phyloP scores from a whole-genome alignment of 345 rosid species.

The Toxicodendron radicans region DNA sequence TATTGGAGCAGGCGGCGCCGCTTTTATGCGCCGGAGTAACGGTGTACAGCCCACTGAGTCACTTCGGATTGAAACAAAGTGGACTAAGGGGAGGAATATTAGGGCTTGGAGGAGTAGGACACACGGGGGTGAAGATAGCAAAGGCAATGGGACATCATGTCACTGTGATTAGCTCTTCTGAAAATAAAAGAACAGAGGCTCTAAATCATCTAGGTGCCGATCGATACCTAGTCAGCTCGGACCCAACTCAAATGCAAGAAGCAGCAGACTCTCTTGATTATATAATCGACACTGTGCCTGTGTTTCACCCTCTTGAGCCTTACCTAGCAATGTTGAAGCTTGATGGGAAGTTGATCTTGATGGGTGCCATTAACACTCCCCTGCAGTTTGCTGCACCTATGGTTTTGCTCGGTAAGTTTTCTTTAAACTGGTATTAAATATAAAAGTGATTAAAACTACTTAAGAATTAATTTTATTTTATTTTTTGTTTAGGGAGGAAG shows the following conservation, averaged over 20 bases:
- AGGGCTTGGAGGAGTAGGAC: slow-evolving; percentile 97
- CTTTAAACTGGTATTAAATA: no score
- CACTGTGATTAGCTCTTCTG: slow-evolving; percentile 90
- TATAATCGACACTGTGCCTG: slow-evolving; percentile 89
- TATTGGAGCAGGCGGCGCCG: slow-evolving; percentile 84
- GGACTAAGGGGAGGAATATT: slow-evolving; percentile 81
- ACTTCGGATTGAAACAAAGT: slow-evolving; percentile 62
- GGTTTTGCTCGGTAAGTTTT: slow-evolving; percentile 74
- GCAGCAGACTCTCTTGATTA: slow-evolving; percentile 81
- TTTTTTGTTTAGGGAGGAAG: slow-evolving; percentile 57
- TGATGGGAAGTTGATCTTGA: slow-evolving; percentile 82
- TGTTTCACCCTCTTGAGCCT: slow-evolving; percentile 80
- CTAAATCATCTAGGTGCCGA: slow-evolving; percentile 87
- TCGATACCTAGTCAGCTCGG: slow-evolving; percentile 79
- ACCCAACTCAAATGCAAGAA: slow-evolving; percentile 49
- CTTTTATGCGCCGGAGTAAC: slow-evolving; percentile 87
- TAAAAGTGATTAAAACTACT: no score
- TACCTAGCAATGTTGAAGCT: slow-evolving; percentile 66
- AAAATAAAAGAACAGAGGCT: slow-evolving; percentile 81
- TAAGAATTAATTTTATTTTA: no score
- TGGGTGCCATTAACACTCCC: slow-evolving; percentile 83
- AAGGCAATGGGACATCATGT: slow-evolving; percentile 97
- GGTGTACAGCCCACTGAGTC: slow-evolving; percentile 82
- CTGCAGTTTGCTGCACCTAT: slow-evolving; percentile 68
- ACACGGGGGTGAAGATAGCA: slow-evolving; percentile 95